Evolutionary conservation across 2,329 filamentous ascomycete species (phyloP).

Genomic region (Nemania sp.): DNA sequence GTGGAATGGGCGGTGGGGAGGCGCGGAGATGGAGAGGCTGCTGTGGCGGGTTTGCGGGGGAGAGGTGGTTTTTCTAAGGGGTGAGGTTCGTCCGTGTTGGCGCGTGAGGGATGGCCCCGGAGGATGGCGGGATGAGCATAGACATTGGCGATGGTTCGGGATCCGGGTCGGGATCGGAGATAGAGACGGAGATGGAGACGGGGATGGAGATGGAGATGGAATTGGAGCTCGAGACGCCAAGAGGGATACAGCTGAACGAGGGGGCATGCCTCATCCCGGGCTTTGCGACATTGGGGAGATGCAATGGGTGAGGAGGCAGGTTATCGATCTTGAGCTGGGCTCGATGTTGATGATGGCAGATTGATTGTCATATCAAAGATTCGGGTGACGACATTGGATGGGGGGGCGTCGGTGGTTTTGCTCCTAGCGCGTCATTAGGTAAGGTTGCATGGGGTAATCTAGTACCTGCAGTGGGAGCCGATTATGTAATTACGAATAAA

Average conservation of each 20-base stretch:
- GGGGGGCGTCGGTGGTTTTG: not conserved
- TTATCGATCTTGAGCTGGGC: not conserved
- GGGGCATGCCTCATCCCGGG: conserved; percentile 68
- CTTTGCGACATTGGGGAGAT: conserved; percentile 15
- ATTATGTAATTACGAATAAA: too few relatives aligned
- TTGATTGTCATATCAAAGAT: not conserved
- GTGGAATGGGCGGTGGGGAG: conserved; percentile 47
- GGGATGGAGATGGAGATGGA: not conserved
- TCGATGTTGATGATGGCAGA: too few relatives aligned
- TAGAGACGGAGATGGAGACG: conserved; percentile 26
- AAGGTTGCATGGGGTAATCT: too few relatives aligned
- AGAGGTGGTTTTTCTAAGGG: too few relatives aligned
- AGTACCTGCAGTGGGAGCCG: too few relatives aligned
- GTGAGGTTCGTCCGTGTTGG: too few relatives aligned
- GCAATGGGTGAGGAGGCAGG: not conserved
- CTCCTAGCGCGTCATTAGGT: too few relatives aligned
- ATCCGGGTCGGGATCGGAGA: not conserved
- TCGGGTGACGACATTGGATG: not conserved
- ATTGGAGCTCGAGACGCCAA: conserved; percentile 31
- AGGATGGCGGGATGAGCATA: not conserved
- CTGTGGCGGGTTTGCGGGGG: not conserved
- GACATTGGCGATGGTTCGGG: conserved; percentile 23
- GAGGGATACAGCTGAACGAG: conserved; percentile 43
- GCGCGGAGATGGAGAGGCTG: too few relatives aligned
- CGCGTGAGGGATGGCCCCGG: too few relatives aligned